phyloP scores from a whole-genome alignment of 306 rosid genomes.

The Dryas alaskensis region DNA sequence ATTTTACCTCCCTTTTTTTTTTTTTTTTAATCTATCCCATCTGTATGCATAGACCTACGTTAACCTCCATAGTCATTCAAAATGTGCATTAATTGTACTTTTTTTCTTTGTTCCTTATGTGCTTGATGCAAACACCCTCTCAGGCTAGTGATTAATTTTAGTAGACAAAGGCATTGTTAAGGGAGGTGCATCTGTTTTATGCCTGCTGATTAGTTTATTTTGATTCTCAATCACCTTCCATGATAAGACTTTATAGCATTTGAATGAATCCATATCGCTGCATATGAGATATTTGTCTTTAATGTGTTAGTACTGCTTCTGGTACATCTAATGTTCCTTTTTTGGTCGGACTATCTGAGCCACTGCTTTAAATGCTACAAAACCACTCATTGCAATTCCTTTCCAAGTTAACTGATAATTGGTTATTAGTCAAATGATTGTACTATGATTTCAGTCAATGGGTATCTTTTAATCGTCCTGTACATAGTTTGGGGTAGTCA shows the following conservation, averaged over 20 bases:
- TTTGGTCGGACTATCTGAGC: too few species aligned
- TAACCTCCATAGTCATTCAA: not conserved
- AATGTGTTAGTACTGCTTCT: not conserved
- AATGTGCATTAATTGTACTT: not conserved
- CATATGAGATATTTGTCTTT: not conserved
- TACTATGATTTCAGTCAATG: not conserved
- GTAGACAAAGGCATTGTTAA: not conserved
- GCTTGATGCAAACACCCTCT: not conserved
- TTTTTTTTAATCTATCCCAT: not conserved
- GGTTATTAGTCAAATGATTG: not conserved
- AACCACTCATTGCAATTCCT: not conserved
- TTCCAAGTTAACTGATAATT: slow-evolving; percentile 1
- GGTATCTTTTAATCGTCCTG: not conserved
- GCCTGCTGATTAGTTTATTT: not conserved
- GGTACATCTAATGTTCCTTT: not conserved
- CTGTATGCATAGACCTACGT: not conserved
- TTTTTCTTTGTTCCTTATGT: too few species aligned
- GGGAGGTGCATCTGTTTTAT: not conserved
- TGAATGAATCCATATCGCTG: not conserved
- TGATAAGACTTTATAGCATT: not conserved
- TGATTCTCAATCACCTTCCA: not conserved
- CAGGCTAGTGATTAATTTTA: not conserved
- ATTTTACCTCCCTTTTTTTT: not conserved
- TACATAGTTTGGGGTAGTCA: not conserved
- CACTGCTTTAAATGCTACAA: not conserved